Percentiles rank a stretch among this genome's conserved stretches.
Conservation (phyloP, 2,329 filamentous ascomycete genomes). For the Cladosporium halotolerans region DNA sequence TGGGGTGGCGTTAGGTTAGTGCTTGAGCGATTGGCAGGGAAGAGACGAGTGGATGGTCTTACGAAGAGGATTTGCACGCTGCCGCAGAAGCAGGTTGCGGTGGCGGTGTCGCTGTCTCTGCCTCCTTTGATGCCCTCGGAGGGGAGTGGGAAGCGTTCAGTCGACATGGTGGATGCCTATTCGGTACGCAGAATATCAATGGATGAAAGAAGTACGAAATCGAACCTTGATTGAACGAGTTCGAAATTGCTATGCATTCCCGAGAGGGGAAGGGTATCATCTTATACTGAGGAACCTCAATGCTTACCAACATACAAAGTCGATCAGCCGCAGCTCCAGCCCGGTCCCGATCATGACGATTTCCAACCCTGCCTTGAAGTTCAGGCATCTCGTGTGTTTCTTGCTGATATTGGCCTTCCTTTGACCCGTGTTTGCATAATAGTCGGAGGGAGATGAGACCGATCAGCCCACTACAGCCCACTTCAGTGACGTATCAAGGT, state of each 20-base stretch:
- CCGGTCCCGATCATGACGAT: neutral
- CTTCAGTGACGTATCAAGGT: too few relatives aligned
- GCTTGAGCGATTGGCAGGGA: too few relatives aligned
- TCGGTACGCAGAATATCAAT: neutral
- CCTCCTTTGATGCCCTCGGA: constrained; percentile 4
- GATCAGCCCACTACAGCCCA: too few relatives aligned
- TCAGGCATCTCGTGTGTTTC: neutral
- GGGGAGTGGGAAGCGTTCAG: neutral
- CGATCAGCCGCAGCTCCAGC: neutral
- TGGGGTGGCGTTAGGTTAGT: constrained; percentile 24
- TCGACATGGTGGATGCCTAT: neutral
- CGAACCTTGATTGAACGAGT: neutral
- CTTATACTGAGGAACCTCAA: too few relatives aligned
- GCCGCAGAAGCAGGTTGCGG: constrained; percentile 55
- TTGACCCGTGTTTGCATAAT: too few relatives aligned
- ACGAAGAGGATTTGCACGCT: constrained; percentile 50
- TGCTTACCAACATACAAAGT: too few relatives aligned
- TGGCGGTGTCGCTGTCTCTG: constrained; percentile 32
- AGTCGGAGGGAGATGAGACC: too few relatives aligned
- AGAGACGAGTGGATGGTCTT: constrained; percentile 16
- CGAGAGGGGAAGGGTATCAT: neutral
- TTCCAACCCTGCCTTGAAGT: neutral
- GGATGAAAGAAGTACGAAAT: neutral
- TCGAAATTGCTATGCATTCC: neutral
- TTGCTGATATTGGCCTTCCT: too few relatives aligned